These are phyloP conservation scores for Aspergillus japonicus DNA, from an alignment of 2,329 filamentous ascomycete genomes.

Conservation along the genomic window DNA sequence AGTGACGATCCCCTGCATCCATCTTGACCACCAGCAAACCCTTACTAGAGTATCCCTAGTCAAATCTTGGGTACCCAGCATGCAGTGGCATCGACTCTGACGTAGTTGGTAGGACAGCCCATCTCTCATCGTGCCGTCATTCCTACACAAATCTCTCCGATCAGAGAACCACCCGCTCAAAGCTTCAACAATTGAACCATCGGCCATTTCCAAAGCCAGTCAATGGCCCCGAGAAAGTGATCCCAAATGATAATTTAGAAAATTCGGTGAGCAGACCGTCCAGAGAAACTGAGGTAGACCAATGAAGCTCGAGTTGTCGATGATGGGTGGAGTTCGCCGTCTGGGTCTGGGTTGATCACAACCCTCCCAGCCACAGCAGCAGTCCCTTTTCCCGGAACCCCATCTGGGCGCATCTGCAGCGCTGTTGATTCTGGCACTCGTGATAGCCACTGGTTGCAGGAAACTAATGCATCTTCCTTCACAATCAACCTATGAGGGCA, in stretches of 20 bases:
- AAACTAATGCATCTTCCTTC: background rate
- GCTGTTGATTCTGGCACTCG: background rate
- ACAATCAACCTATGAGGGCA: background rate
- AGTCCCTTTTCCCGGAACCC: background rate
- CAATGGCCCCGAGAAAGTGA: background rate
- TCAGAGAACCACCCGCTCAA: background rate
- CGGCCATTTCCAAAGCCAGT: background rate
- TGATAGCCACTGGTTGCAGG: background rate
- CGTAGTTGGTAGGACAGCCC: slow-evolving; percentile 7
- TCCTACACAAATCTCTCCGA: background rate
- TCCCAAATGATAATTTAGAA: background rate
- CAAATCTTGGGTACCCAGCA: slow-evolving; percentile 8
- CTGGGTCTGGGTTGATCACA: background rate
- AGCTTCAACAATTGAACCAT: background rate
- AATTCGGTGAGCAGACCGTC: background rate
- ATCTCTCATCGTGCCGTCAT: background rate
- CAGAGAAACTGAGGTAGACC: background rate
- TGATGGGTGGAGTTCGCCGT: background rate
- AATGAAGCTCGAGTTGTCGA: background rate
- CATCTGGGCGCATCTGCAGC: background rate
- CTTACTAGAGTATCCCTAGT: background rate
- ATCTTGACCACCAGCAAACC: background rate
- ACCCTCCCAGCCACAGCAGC: background rate
- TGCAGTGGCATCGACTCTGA: slow-evolving; percentile 1
- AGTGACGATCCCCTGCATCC: slow-evolving; percentile 11